Conservation (phyloP, 139 green algal species). For the Closterium sp. region DNA sequence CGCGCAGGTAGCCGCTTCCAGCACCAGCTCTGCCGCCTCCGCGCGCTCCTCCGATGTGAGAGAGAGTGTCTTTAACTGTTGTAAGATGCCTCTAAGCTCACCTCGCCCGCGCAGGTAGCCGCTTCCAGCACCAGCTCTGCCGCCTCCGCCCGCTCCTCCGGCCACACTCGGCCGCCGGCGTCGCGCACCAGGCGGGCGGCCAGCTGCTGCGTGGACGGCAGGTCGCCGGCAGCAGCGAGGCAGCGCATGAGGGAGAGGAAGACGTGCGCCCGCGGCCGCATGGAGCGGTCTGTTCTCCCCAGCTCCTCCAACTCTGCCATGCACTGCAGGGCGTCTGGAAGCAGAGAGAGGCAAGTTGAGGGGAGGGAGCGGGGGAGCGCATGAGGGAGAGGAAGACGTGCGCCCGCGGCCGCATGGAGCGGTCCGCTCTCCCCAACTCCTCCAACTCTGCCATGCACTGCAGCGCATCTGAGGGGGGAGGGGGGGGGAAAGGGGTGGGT, state of each 20-base stretch:
- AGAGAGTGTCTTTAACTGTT: no score
- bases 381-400: constrained; percentile 43
- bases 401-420: background rate
- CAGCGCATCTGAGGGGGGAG: constrained; percentile 41
- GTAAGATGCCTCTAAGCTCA: background rate
- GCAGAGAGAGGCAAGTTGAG: background rate
- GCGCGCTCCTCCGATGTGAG: constrained; percentile 21
- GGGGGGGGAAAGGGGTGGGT: background rate
- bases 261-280: constrained; percentile 33
- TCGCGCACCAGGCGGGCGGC: constrained; percentile 1
- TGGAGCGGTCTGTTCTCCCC: background rate
- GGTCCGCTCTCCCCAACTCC: no score
- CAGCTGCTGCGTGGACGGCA: background rate
- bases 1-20: constrained; percentile 23
- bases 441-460: constrained; percentile 33
- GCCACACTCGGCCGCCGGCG: constrained; percentile 31
- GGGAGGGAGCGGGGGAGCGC: background rate
- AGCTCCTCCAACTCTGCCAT: constrained; percentile 37
- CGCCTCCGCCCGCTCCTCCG: constrained; percentile 33
- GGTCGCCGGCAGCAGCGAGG: constrained; percentile 21
- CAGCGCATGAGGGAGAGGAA: constrained; percentile 40
- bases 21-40: constrained; percentile 38
- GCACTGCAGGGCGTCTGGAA: constrained; percentile 30
- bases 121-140: constrained; percentile 45
- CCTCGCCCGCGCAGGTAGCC: constrained; percentile 15